Base-by-base conservation (phyloP, 78 protist genomes). In the Diacronema lutheri region DNA sequence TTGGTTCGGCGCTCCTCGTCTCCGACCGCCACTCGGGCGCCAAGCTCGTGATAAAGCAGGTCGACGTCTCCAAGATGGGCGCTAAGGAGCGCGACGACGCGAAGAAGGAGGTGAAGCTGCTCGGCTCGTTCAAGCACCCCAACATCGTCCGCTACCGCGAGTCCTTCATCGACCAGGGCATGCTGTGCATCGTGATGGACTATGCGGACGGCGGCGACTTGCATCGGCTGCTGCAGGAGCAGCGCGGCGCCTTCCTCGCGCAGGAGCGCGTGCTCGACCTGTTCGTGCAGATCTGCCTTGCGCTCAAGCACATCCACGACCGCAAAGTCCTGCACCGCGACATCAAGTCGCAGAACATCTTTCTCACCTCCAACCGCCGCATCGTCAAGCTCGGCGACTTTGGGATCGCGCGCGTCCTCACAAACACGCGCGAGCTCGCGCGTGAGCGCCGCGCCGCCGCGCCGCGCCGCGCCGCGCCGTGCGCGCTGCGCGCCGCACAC, bases 371-470 rank as follows among this genome's bases (percentile, higher is more conserved):
- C 26, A 87, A 88, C 38, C 79, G 68, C 14, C 69, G 35, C 58
- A 82, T 87, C 31, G 93, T 93, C 60, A 94, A 95, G 50, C 82
- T 97, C 57, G 98, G 98, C 23, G 99, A 97, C 87, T 95, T 97
- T 71, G 98, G 98, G 40, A 95, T 97, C 60, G 97, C 97, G 25
- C 85, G 93, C 46, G 90, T 96, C 33, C 87, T 97, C 20, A 85
- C 50, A 21, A 65, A 69, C 26, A 95, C 94, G 35, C 50, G 66
- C 33, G 92, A 88, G 40, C 74, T 89, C 20, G 81, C 79, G 79
- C 55, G 56, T 0, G 40, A 55, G 11, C 29, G 57, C 33, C 40
- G 77, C 77, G 68, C 35, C 35, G 68, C 37, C 13, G 14, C 68
- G 37, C n/a, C 35, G 14, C 4, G 38, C 68, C 37, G 37, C 26